Percentiles rank a stretch among this genome's conserved stretches.
These are phyloP conservation scores for Beauveria asiatica DNA, from an alignment of 2,329 filamentous ascomycete species.

Conservation along the genomic window DNA sequence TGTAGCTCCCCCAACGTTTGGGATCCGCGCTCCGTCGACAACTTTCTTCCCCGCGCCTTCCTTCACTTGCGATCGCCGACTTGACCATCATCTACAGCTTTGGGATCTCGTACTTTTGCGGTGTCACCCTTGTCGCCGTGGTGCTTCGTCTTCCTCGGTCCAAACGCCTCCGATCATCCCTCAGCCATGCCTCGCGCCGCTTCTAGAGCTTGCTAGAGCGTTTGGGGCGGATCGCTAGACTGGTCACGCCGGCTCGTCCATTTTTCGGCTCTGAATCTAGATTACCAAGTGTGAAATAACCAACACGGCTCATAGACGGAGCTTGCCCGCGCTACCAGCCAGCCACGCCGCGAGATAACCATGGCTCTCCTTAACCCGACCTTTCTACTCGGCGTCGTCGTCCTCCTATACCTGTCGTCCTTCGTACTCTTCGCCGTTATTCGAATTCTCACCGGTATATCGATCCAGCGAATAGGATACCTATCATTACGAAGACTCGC, in stretches of 20 bases:
- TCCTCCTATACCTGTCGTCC: slow-evolving; percentile 81
- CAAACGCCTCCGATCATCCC: not conserved
- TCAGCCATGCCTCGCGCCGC: slow-evolving; percentile 1
- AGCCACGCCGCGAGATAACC: not conserved
- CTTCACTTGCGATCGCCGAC: not conserved
- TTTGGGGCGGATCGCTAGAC: not conserved
- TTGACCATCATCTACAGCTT: not conserved
- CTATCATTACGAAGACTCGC: slow-evolving; percentile 84
- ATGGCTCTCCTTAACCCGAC: slow-evolving; percentile 66
- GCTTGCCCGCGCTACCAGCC: not conserved
- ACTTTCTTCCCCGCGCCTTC: not conserved
- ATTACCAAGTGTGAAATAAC: not conserved
- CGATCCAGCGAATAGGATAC: slow-evolving; percentile 91
- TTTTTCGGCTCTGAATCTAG: not conserved
- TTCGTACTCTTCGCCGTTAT: slow-evolving; percentile 91
- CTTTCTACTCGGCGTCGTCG: slow-evolving; percentile 76
- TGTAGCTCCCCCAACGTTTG: not conserved
- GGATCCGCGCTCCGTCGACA: slow-evolving; percentile 5
- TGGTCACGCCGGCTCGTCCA: not conserved
- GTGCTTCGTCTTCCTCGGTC: not conserved
- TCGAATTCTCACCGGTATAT: slow-evolving; percentile 86
- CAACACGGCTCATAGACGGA: not conserved
- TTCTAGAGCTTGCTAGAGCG: slow-evolving; percentile 3
- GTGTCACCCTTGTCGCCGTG: not conserved
- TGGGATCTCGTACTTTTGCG: not conserved